Evolutionary conservation across 1,284 basidiomycete genomes (phyloP).

Genomic region (Retiboletus fuscus): DNA sequence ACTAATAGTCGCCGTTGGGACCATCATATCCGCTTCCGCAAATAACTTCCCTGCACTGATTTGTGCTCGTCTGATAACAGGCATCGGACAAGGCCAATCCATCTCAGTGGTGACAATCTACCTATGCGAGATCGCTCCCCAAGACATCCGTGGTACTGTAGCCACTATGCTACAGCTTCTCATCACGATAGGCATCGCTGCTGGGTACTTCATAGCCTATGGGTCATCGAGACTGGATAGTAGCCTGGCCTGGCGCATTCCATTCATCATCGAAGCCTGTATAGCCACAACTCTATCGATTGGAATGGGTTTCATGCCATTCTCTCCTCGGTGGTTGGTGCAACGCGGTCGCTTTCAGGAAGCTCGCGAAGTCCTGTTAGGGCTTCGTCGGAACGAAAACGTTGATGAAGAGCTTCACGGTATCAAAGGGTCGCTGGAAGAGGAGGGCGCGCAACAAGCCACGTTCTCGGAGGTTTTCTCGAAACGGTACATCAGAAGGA

Average conservation of each 20-base stretch:
- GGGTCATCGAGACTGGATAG: conserved; percentile 53
- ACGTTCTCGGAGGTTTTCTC: conserved; percentile 48
- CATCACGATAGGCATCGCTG: conserved; percentile 58
- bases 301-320: conserved; percentile 62
- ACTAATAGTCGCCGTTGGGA: conserved; percentile 56
- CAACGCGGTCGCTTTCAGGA: conserved; percentile 57
- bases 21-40: conserved; percentile 51
- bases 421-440: conserved; percentile 43
- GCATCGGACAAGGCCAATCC: conserved; percentile 62
- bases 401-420: conserved; percentile 41
- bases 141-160: conserved; percentile 56
- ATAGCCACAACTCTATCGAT: conserved; percentile 56
- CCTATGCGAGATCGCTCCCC: conserved; percentile 58
- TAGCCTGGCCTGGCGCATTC: conserved; percentile 62
- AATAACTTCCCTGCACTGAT: conserved; percentile 53
- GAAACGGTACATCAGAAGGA: conserved; percentile 51
- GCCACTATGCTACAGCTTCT: conserved; percentile 59
- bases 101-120: conserved; percentile 62
- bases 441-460: conserved; percentile 32
- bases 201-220: conserved; percentile 65
- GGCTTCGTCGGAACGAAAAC: conserved; percentile 25
- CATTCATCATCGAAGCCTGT: conserved; percentile 58
- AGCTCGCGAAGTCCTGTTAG: conserved; percentile 49
- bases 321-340: conserved; percentile 65
- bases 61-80: conserved; percentile 61